Percentiles rank a stretch among this genome's conserved stretches.
Evolutionary conservation across 2,329 filamentous ascomycete genomes (phyloP).

Genomic region (Colletotrichum sp.): DNA sequence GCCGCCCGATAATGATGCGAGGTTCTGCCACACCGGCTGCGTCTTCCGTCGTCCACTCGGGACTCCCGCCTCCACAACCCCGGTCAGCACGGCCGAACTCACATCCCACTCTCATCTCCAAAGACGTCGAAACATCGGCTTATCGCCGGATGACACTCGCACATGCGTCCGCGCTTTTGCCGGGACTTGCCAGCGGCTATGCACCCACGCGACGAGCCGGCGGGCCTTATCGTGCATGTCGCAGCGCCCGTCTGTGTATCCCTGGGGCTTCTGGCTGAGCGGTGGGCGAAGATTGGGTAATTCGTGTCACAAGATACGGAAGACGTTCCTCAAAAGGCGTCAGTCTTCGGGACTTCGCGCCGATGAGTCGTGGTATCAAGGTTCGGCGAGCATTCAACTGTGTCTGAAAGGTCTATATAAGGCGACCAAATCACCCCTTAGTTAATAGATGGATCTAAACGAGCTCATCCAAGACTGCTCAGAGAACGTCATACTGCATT

Average conservation of each 20-base stretch:
- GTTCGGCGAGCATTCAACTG: not conserved
- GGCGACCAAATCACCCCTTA: not conserved
- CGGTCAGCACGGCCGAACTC: not conserved
- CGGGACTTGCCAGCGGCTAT: not conserved
- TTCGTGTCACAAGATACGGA: not conserved
- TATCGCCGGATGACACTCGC: not conserved
- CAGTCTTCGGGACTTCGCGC: not conserved
- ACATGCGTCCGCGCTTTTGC: not conserved
- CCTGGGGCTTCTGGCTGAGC: not conserved
- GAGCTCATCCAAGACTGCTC: not conserved
- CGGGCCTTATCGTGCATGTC: not conserved
- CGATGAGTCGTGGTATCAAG: not conserved
- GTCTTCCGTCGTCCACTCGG: not conserved
- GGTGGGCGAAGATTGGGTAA: not conserved
- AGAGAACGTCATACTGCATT: not conserved
- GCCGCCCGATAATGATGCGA: not conserved
- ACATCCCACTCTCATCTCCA: too few species aligned
- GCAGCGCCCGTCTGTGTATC: not conserved
- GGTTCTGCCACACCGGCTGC: not conserved
- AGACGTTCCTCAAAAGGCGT: not conserved
- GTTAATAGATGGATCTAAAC: fast-evolving
- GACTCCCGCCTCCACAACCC: not conserved
- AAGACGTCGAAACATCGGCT: not conserved
- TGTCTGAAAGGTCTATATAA: not conserved
- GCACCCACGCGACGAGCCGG: not conserved